Evolutionary conservation across 2,329 filamentous ascomycete genomes (phyloP).

Genomic region (Colletotrichum somersetense): DNA sequence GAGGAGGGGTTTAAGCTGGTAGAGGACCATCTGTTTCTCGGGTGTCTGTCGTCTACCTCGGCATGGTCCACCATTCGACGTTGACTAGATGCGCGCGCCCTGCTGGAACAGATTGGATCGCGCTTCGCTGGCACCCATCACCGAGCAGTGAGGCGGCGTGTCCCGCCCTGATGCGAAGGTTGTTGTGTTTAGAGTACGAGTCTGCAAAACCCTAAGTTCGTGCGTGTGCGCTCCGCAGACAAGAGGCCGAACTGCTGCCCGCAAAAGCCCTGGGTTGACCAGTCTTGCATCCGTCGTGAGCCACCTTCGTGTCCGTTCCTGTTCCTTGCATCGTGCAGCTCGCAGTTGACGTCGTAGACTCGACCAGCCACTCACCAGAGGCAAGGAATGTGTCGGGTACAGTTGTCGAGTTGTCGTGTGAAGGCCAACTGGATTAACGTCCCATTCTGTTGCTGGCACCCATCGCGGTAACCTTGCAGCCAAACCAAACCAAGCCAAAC

Average conservation of each 20-base stretch:
- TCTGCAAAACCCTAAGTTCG: background rate
- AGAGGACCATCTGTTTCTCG: background rate
- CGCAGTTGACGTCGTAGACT: background rate
- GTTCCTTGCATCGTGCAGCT: constrained; percentile 32
- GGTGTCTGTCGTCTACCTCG: too few species aligned
- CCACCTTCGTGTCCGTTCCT: constrained; percentile 3
- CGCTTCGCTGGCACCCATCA: background rate
- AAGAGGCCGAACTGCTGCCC: background rate
- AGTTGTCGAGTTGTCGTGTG: background rate
- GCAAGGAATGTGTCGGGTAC: background rate
- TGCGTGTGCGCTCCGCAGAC: background rate
- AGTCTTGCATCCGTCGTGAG: background rate
- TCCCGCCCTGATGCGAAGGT: background rate
- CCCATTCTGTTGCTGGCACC: background rate
- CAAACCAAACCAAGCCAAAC: background rate
- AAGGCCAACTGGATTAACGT: background rate
- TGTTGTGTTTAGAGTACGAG: background rate
- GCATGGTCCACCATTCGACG: background rate
- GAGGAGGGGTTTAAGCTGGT: background rate
- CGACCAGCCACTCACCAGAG: background rate
- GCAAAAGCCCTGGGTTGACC: background rate
- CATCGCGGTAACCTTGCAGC: background rate
- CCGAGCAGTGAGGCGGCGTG: background rate
- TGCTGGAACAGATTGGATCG: background rate
- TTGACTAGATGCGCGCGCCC: background rate